Conservation (phyloP, 129 eudicot species). For the Dittrichia graveolens region DNA sequence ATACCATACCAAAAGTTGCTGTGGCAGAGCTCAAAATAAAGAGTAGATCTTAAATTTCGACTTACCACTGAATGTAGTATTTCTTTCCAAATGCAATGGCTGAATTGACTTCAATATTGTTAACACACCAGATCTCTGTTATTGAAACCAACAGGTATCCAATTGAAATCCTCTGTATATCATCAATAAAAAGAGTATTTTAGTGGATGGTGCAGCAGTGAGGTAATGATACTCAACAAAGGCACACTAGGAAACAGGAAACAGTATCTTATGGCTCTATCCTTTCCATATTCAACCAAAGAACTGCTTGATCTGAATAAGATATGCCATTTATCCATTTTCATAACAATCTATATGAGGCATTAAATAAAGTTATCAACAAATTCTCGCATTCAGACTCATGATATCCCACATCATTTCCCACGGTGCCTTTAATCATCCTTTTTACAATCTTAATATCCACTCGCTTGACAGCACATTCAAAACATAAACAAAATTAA, state of each 20-base stretch:
- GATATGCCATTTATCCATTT: neutral
- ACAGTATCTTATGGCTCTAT: conserved; percentile 7
- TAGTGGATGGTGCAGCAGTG: conserved; percentile 21
- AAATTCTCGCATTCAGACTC: conserved; percentile 2
- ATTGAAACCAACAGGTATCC: conserved; percentile 78
- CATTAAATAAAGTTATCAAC: neutral
- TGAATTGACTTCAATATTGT: conserved; percentile 58
- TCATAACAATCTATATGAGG: neutral
- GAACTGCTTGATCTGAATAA: conserved; percentile 17
- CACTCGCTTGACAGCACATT: conserved; percentile 19
- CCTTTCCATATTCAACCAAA: neutral
- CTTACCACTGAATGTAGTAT: conserved; percentile 80
- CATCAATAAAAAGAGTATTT: conserved; percentile 24
- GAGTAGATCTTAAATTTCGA: neutral
- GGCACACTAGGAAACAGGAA: neutral
- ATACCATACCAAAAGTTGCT: neutral
- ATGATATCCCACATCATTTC: conserved; percentile 8
- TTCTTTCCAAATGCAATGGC: conserved; percentile 58
- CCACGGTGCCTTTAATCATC: neutral
- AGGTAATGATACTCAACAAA: neutral
- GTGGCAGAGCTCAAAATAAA: neutral
- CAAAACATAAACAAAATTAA: neutral
- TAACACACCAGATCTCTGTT: conserved; percentile 77
- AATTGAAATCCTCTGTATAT: conserved; percentile 81
- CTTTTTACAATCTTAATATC: conserved; percentile 2